phyloP scores from a whole-genome alignment of 345 rosid genomes.

The Garcia nutans region DNA sequence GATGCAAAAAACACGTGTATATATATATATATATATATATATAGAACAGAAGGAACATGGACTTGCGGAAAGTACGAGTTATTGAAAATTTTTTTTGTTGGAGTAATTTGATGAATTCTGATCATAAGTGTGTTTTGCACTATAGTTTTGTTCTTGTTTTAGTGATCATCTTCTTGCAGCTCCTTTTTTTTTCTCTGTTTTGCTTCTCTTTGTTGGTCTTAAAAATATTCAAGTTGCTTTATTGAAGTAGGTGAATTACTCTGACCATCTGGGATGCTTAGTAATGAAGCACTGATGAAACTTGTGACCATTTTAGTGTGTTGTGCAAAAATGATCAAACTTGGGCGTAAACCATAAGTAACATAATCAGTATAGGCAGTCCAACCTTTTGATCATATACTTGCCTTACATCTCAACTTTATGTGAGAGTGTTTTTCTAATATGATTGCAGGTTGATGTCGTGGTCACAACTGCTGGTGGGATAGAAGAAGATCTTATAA shows the following conservation, averaged over 20 bases:
- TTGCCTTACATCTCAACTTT: neutral
- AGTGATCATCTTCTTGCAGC: neutral
- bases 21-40: no score
- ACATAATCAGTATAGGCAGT: neutral
- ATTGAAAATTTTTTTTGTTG: neutral
- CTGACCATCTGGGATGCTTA: neutral
- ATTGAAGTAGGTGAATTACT: neutral
- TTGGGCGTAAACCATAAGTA: neutral
- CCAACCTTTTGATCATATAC: neutral
- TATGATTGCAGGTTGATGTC: slow-evolving; percentile 76
- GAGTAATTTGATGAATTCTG: slow-evolving; percentile 2
- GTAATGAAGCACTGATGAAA: neutral
- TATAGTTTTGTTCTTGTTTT: neutral
- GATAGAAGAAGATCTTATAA: slow-evolving; percentile 92
- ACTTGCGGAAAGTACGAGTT: neutral
- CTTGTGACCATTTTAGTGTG: neutral
- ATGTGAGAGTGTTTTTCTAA: slow-evolving; percentile 9
- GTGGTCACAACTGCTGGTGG: slow-evolving; percentile 95
- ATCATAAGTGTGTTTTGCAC: neutral
- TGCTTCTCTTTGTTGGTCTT: neutral
- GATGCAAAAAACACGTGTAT: no score
- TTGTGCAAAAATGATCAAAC: neutral
- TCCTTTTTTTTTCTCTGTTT: neutral
- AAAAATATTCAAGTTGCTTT: neutral
- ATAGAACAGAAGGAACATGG: no score